Evolutionary conservation across 192 early-diverging fungal genomes (phyloP).

Genomic region (Gaertneriomyces semiglobifer): DNA sequence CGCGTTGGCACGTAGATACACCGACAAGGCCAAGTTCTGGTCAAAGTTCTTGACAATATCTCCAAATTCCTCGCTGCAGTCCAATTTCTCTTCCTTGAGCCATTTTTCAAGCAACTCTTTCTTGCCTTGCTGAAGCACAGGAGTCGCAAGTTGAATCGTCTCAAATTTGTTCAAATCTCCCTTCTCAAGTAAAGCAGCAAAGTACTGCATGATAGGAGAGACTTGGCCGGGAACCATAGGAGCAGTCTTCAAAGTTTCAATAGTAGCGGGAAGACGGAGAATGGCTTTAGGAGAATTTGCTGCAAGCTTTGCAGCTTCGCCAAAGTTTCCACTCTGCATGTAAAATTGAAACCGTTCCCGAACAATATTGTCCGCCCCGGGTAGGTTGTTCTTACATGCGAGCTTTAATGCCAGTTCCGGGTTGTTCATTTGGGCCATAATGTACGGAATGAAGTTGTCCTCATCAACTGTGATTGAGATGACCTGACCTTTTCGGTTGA

Average conservation of each 20-base stretch:
- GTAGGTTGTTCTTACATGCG: constrained; percentile 83
- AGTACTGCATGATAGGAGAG: constrained; percentile 95
- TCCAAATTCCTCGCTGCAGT: constrained; percentile 97
- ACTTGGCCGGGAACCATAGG: constrained; percentile 70
- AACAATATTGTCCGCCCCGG: constrained; percentile 91
- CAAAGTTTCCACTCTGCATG: constrained; percentile 70
- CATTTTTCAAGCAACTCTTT: constrained; percentile 96
- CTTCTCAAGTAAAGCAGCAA: constrained; percentile 92
- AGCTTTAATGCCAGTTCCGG: constrained; percentile 85
- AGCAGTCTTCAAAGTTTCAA: constrained; percentile 89
- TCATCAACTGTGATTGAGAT: constrained; percentile 93
- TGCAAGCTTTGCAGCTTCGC: constrained; percentile 91
- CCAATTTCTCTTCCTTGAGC: constrained; percentile 98
- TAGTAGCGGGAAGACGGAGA: constrained; percentile 88
- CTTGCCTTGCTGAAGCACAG: constrained; percentile 82
- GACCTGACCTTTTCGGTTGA: constrained; percentile 96
- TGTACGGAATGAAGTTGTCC: constrained; percentile 84
- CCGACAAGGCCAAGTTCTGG: constrained; percentile 82
- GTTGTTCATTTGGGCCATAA: constrained; percentile 77
- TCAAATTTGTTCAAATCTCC: constrained; percentile 93
- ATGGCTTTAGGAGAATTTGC: constrained; percentile 90
- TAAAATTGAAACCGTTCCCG: constrained; percentile 86
- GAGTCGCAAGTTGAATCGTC: constrained; percentile 87
- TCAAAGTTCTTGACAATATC: constrained; percentile 94
- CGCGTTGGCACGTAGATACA: constrained; percentile 91